Evolutionary conservation across 2,329 filamentous ascomycete genomes (phyloP), one percentile per base, ranked within the genome.

Genomic region (Aspergillus sp.): DNA sequence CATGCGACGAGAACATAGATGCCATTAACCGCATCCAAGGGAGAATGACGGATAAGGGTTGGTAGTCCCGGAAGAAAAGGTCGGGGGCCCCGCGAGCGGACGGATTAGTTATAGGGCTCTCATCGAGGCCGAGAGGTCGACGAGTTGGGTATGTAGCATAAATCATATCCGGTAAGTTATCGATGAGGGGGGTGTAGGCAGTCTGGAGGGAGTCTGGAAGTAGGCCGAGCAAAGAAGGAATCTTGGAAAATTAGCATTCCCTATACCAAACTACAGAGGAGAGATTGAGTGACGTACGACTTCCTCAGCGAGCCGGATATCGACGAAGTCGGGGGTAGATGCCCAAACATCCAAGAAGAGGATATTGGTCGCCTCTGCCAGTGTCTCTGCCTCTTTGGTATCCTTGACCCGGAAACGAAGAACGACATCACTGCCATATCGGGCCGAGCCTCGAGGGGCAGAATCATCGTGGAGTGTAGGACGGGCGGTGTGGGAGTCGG

Each of bases 281-380:
- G 17, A 2, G 23, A n/a, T 11, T 15, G 19, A 12, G 39, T n/a
- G 19, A 76, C 81, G 66, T 70, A 96, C 85, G 64, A 91, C 86
- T 65, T 91, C 86, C 70, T 89, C 86, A 53, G 88, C 84, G 50
- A 98, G 75, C 43, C 91, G 84, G 53, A 98, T 87, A 72, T 99
- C 95, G 24, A 95, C 90, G 80, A 89, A 95, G 59, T 90, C 84
- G 17, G 86, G 80, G 6, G 88, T 90, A 65, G 90, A 91, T 21
- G 90, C 88, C 95, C 95, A 99, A 2, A 98, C 84, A 70, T 99
- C 95, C 43, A 98, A 80, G 66, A 95, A 89, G 23, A 97, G 82
- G 17, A 86, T 85, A 60, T 89, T 83, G 1, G 87, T 82, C 3
- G 91, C 91, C 56, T 89, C 84, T n/a, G 87, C 83, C 56, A 96